These are phyloP conservation scores for Apophysomyces sp. DNA, from an alignment of 371 early-diverging fungal genomes.

Conservation along the genomic window DNA sequence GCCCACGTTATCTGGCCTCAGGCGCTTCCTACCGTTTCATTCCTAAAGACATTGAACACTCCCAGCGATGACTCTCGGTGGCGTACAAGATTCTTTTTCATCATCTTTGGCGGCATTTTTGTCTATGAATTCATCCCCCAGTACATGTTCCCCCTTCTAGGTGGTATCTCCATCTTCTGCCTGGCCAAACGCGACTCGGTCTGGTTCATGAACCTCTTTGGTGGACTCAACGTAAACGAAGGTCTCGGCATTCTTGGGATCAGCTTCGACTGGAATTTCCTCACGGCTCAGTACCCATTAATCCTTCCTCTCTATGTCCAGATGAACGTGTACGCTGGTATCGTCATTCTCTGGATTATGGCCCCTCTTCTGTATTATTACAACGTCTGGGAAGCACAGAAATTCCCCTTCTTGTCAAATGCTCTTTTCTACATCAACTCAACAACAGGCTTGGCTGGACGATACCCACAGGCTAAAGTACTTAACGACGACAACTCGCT, in stretches of 20 bases:
- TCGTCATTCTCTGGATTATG: constrained; percentile 22
- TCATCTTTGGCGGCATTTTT: constrained; percentile 29
- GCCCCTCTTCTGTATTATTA: constrained; percentile 30
- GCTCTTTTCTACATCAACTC: constrained; percentile 17
- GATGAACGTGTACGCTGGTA: constrained; percentile 27
- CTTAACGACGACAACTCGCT: constrained; percentile 26
- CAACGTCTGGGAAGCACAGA: constrained; percentile 37
- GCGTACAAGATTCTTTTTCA: constrained; percentile 49
- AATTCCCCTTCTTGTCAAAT: constrained; percentile 33
- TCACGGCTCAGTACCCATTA: constrained; percentile 47
- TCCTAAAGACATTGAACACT: constrained; percentile 68
- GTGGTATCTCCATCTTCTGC: constrained; percentile 45
- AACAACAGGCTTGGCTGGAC: constrained; percentile 12
- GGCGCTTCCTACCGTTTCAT: constrained; percentile 65
- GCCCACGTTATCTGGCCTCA: constrained; percentile 85
- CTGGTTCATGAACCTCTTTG: constrained; percentile 43
- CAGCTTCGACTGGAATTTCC: constrained; percentile 43
- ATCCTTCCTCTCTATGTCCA: constrained; percentile 61
- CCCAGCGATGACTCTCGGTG: constrained; percentile 58
- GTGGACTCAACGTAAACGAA: constrained; percentile 32
- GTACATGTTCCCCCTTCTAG: constrained; percentile 36
- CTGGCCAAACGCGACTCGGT: constrained; percentile 31
- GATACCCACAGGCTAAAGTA: constrained; percentile 29
- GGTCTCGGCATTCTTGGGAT: constrained; percentile 38
- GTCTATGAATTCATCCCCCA: constrained; percentile 38